These are phyloP conservation scores for Chaetomidium leptoderma DNA, from an alignment of 495 filamentous ascomycete genomes.

Conservation along the genomic window DNA sequence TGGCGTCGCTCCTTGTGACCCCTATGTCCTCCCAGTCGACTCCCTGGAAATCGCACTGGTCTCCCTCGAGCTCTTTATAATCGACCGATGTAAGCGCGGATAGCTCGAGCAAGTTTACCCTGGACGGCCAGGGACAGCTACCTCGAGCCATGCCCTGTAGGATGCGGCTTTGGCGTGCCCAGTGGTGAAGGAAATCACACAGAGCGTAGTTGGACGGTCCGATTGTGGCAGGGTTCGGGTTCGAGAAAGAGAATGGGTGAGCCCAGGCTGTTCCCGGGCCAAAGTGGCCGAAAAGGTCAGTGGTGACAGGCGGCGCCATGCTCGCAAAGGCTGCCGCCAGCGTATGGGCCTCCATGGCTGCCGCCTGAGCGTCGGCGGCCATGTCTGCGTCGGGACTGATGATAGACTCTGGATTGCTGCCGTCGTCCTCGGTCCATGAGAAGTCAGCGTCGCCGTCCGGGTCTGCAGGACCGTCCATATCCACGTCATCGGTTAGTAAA, in stretches of 20 bases:
- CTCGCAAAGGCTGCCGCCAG: background rate
- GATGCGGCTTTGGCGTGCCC: constrained; percentile 27
- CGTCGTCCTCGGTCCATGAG: background rate
- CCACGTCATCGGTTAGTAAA: constrained; percentile 25
- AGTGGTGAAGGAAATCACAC: constrained; percentile 29
- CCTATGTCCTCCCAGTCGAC: constrained; percentile 68
- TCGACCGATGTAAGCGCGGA: constrained; percentile 23
- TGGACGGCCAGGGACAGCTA: constrained; percentile 24
- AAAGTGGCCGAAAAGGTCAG: background rate
- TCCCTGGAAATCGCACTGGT: constrained; percentile 69
- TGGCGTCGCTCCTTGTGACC: constrained; percentile 57
- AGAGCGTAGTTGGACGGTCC: constrained; percentile 30
- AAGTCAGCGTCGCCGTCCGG: background rate
- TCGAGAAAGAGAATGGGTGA: constrained; percentile 20
- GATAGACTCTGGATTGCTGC: background rate
- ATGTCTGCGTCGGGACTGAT: background rate
- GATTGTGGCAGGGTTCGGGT: constrained; percentile 26
- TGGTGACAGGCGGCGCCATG: background rate
- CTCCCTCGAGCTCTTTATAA: constrained; percentile 51
- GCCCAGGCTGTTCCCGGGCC: background rate
- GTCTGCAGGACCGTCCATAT: constrained; percentile 14
- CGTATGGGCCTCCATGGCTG: background rate
- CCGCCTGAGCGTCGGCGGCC: constrained; percentile 4
- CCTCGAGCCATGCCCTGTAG: constrained; percentile 15
- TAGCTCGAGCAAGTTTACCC: constrained; percentile 20